Base-by-base conservation (phyloP, 108 stramenopile genomes). In the Nitzschia sp. region DNA sequence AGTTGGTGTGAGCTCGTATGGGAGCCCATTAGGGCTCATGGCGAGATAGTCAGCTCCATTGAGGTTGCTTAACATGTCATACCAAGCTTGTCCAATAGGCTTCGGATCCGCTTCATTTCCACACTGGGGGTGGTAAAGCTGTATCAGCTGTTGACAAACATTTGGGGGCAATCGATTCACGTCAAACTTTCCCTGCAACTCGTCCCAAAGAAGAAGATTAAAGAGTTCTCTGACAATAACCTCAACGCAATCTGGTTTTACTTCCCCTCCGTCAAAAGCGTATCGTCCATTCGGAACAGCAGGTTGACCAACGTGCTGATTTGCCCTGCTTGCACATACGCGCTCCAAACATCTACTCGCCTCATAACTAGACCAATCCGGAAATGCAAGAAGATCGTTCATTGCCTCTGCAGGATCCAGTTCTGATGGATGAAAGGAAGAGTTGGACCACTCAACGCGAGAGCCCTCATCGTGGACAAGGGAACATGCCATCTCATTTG, bases 191-290 rank as follows among this genome's bases (percentile, higher is more conserved):
- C 60, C 70, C 24, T 34, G 0, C 5, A 14, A 5, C 15, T 78
- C 70, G 39, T 78, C 66, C 77, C 77, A 78, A 43, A 78, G 51
- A 3, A 78, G 53, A 3, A 71, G 46, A 21, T 65, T 29, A 8
- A 78, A 25, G 5, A 78, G 60, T 71, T 78, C 77, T 17, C 77
- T 65, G 9, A 68, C 46, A 12, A 60, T 67, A 53, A 68, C 70
- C 53, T 78, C 77, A 10, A 64, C 66, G 60, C 70, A 78, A 60
- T 78, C 77, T 21, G 70, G 55, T 44, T 61, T 70, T n/a, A 42
- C 20, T 5, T 51, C 70, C 11, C 70, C 77, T 29, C 61, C 71
- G 42, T 78, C 77, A 41, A 67, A 67, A 44, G 58, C 38, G 44
- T 71, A 68, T 6, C 72, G 66, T 70, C 77, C 70, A 42, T 63